Conservation (phyloP, 148 eudicot genomes). For the Nyssa sinensis region DNA sequence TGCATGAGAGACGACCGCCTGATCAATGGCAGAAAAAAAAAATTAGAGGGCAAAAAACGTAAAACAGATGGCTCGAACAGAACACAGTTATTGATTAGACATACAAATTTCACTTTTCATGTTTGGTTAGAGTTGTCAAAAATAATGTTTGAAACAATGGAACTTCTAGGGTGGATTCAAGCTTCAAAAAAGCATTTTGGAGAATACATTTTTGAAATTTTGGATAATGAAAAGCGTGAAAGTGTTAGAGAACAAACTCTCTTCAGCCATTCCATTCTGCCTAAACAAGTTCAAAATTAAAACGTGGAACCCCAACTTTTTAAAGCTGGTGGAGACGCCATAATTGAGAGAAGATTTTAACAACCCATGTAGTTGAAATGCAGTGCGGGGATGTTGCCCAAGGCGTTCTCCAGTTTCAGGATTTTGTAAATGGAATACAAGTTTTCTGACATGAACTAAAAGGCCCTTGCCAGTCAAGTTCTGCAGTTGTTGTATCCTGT, state of each 20-base stretch:
- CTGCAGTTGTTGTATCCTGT: background rate
- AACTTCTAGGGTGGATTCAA: background rate
- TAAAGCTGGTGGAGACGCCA: background rate
- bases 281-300: background rate
- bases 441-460: too few species aligned
- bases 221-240: background rate
- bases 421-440: background rate
- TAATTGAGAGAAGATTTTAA: background rate
- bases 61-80: background rate
- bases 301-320: background rate
- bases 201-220: background rate
- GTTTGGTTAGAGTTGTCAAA: too few species aligned
- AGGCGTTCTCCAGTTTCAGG: background rate
- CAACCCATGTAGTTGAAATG: background rate
- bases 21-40: too few species aligned
- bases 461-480: too few species aligned
- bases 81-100: background rate
- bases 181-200: too few species aligned
- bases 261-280: background rate
- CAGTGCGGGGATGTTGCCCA: background rate
- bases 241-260: background rate
- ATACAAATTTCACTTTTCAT: background rate
- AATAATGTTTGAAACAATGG: background rate
- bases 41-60: too few species aligned
- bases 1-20: conserved; percentile 41